Base-by-base conservation (phyloP, 2,329 filamentous ascomycete species). In the Cladophialophora bantiana region DNA sequence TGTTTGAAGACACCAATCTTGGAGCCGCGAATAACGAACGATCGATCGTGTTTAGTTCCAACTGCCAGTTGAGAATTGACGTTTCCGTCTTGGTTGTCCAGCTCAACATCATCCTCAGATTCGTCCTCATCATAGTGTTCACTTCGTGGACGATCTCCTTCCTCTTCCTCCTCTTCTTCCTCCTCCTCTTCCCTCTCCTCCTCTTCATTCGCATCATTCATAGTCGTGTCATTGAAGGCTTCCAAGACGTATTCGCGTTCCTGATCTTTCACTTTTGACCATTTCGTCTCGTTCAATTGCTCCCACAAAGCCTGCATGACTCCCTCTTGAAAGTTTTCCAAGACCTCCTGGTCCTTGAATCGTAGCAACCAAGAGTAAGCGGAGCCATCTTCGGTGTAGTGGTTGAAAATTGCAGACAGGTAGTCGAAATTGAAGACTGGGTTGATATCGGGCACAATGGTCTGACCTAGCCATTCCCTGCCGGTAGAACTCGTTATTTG, bases 1-100 rank as follows among this genome's bases (percentile, higher is more conserved):
- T 99, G 95, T 79, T 96, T 98, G 86, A 99, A 99, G 48, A 99
- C 95, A 62, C 95, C 95, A 77, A 99, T 99, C 85, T 98, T 97
- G 73, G 94, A 95, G 36, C 95, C 95, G 70, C 95, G 90, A 52
- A 99, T 93, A 64, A 99, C 95, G 74, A 98, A 99, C 0, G 95
- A 98, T 67, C 95, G 88, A 77, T 99, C 95, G 72, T 97, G 91
- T 79, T 96, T 98, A 82, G 97, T 97, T 64, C 95, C 95, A 59
- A 99, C 95, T 12, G 95, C 95, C 62, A 99, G 86, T 75, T 95
- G 92, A 1, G 93, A 96, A 83, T 98, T 99, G 77, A 93, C 86
- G 74, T 96, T 94, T 50, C 90, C 90, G 72, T 95, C 91, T 61
- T 89, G 83, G 55, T 92, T 88, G 52, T 80, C 83, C 4, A 87